Conservation (phyloP, 202 grass and related monocot species). For the Setaria viridis region DNA sequence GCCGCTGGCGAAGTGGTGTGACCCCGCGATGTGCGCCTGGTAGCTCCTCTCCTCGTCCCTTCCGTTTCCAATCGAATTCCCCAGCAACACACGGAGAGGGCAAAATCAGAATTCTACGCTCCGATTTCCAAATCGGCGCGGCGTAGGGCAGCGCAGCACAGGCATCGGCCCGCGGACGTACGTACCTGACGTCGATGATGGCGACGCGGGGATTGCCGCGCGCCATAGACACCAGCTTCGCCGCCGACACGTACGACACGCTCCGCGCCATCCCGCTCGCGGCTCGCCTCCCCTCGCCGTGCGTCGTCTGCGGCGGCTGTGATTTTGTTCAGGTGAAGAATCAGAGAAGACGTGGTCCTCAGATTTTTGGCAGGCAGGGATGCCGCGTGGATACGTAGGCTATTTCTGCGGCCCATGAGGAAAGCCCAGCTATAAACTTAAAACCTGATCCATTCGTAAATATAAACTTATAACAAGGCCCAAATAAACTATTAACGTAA, state of each 20-base stretch:
- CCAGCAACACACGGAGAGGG: not conserved
- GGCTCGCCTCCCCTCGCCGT: not conserved
- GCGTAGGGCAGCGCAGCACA: not conserved
- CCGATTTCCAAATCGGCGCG: constrained; percentile 13
- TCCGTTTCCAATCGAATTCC: not conserved
- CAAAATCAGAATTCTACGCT: not conserved
- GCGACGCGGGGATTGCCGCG: constrained; percentile 62
- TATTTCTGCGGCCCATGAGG: too few species aligned
- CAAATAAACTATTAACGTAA: too few species aligned
- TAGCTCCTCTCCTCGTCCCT: constrained; percentile 94
- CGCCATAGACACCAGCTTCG: constrained; percentile 75
- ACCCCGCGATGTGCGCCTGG: constrained; percentile 83
- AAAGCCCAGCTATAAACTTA: too few species aligned
- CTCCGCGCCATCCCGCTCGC: constrained; percentile 57
- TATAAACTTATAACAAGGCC: too few species aligned
- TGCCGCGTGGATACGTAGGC: too few species aligned
- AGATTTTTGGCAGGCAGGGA: too few species aligned
- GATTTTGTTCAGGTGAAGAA: not conserved
- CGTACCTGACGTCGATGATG: constrained; percentile 88
- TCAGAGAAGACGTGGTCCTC: not conserved
- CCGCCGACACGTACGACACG: constrained; percentile 68
- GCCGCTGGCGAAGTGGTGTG: constrained; percentile 80
- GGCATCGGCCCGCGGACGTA: not conserved
- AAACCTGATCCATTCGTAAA: too few species aligned
- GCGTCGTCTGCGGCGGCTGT: not conserved